A percentile compares a stretch with the other conserved stretches of the same genome.
Evolutionary conservation across 192 early-diverging fungal species (phyloP).

Genomic region (Gamsiella multidivaricata): DNA sequence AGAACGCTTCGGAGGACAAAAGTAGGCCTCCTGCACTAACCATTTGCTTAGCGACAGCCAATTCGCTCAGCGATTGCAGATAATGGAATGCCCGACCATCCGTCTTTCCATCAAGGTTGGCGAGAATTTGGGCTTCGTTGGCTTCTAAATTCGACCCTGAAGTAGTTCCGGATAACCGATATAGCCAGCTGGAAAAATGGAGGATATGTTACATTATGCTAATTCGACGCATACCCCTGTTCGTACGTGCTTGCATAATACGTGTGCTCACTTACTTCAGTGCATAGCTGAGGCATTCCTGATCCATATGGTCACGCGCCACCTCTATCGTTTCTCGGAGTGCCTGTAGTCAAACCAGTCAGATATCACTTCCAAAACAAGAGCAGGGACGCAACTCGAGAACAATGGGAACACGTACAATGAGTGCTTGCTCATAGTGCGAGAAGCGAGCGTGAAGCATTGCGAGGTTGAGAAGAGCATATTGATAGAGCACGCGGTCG

Average conservation of each 20-base stretch:
- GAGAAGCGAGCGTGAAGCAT: slow-evolving; percentile 58
- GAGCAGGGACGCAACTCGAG: neutral
- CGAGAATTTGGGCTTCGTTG: slow-evolving; percentile 24
- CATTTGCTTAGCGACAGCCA: slow-evolving; percentile 25
- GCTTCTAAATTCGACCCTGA: slow-evolving; percentile 1
- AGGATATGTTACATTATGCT: neutral
- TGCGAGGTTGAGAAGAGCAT: slow-evolving; percentile 57
- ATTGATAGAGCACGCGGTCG: slow-evolving; percentile 52
- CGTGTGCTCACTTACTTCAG: slow-evolving; percentile 41
- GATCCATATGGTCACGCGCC: slow-evolving; percentile 55
- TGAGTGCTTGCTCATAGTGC: slow-evolving; percentile 54
- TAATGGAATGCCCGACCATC: slow-evolving; percentile 33
- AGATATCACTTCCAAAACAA: too few species aligned
- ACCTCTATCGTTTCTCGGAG: slow-evolving; percentile 55
- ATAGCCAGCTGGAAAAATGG: slow-evolving; percentile 13
- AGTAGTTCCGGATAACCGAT: slow-evolving; percentile 26
- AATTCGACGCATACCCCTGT: too few species aligned
- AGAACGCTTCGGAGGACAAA: neutral
- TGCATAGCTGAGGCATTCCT: slow-evolving; percentile 58
- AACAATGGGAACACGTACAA: slow-evolving; percentile 21
- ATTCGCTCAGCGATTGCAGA: slow-evolving; percentile 22
- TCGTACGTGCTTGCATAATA: neutral
- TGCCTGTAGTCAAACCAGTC: slow-evolving; percentile 26
- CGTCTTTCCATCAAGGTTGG: slow-evolving; percentile 5
- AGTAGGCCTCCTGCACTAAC: slow-evolving; percentile 1